Base-by-base conservation (phyloP, 768 basidiomycete genomes). In the Cystobasidiopsis lactophilus region DNA sequence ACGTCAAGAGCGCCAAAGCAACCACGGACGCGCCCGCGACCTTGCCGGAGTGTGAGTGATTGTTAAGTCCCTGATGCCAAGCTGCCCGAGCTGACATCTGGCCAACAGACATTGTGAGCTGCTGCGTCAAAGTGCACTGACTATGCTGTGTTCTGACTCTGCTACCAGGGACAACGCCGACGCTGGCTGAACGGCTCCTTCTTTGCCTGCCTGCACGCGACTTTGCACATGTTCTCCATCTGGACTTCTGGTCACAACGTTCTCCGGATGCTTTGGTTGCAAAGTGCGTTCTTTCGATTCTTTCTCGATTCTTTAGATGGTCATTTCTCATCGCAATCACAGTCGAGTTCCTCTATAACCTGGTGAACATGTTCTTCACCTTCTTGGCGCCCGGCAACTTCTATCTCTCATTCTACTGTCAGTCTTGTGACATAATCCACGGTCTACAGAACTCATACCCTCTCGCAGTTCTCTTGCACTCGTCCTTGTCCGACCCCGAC, bases 121-220 rank as follows among this genome's bases (percentile, higher is more conserved):
- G n/a, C n/a, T n/a, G n/a, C n/a, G n/a, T n/a, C n/a, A n/a, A n/a
- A n/a, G n/a, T n/a, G n/a, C n/a, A n/a, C n/a, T n/a, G n/a, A n/a
- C n/a, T n/a, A n/a, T n/a, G n/a, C n/a, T n/a, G n/a, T n/a, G n/a
- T n/a, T n/a, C n/a, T n/a, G n/a, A n/a, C n/a, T n/a, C n/a, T n/a
- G n/a, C n/a, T n/a, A n/a, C n/a, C n/a, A n/a, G n/a, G n/a, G 83
- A 0, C 91, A 96, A 64, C 80, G 91, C 48, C 75, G 91, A 33
- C 79, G 89, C 39, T 96, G 91, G 91, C 73, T 98, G 27, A 95
- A 95, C 66, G 62, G 91, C 14, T 89, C 85, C 3, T 96, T 98
- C 77, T 98, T 98, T 67, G 93, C 89, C 7, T 84, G 82, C 0
- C 77, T 96, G 16, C 86, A 96, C 69, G 78, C 80, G 53, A 82